phyloP scores from a whole-genome alignment of 2,329 filamentous ascomycete genomes.

The Pseudogymnoascus sp. region DNA sequence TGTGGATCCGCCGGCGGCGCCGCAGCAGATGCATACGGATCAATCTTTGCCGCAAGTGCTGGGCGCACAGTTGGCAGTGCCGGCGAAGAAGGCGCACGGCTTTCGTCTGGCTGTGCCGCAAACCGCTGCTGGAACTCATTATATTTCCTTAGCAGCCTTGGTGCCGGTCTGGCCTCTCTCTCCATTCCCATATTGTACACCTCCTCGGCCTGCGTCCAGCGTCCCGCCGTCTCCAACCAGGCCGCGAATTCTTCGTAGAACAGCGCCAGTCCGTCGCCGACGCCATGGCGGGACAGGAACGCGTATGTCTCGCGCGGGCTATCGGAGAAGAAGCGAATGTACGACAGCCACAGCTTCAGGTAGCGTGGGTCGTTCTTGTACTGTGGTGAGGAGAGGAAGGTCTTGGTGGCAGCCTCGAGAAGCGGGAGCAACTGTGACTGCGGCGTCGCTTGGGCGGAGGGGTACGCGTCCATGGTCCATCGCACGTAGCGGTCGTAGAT shows the following conservation, averaged over 20 bases:
- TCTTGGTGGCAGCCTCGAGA: slow-evolving; percentile 85
- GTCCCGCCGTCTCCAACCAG: slow-evolving; percentile 76
- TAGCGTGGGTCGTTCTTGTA: slow-evolving; percentile 96
- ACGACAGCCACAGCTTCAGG: slow-evolving; percentile 86
- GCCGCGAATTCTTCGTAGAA: slow-evolving; percentile 97
- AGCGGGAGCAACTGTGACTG: slow-evolving; percentile 84
- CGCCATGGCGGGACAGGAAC: slow-evolving; percentile 78
- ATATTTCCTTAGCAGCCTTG: slow-evolving; percentile 80
- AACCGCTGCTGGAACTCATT: slow-evolving; percentile 80
- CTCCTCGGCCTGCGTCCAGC: slow-evolving; percentile 89
- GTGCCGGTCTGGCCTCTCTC: slow-evolving; percentile 72
- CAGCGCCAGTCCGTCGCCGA: slow-evolving; percentile 78
- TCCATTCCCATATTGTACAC: slow-evolving; percentile 88
- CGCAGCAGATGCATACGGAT: slow-evolving; percentile 62
- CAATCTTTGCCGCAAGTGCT: slow-evolving; percentile 74
- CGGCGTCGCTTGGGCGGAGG: slow-evolving; percentile 82
- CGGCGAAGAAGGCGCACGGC: slow-evolving; percentile 70
- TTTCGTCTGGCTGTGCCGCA: slow-evolving; percentile 54
- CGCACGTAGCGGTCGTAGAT: slow-evolving; percentile 94
- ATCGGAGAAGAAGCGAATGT: slow-evolving; percentile 88
- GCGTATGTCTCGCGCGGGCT: slow-evolving; percentile 88
- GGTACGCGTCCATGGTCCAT: slow-evolving; percentile 94
- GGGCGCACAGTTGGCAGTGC: slow-evolving; percentile 77
- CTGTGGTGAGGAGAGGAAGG: slow-evolving; percentile 74
- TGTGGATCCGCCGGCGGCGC: slow-evolving; percentile 56